These are phyloP conservation scores for Glycine tomentella DNA, from an alignment of 306 rosid species.

Conservation along the genomic window DNA sequence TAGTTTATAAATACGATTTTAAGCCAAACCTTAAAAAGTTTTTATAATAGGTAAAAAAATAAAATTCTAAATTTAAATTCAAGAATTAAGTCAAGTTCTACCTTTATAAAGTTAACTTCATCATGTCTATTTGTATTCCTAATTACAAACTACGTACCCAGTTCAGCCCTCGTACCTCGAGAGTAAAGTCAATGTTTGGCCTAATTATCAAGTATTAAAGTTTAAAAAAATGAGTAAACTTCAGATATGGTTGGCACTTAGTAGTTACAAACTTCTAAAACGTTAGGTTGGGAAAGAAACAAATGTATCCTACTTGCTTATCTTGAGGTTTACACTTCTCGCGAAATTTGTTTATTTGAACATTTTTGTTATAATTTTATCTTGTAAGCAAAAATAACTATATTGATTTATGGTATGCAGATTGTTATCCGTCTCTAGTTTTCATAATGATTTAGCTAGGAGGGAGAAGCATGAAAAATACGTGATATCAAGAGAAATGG, in stretches of 20 bases:
- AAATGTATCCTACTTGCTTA: not conserved
- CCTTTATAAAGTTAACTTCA: too few species aligned
- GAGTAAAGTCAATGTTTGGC: not conserved
- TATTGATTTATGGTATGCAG: not conserved
- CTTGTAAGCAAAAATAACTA: not conserved
- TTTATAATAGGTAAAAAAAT: too few species aligned
- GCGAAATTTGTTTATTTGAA: not conserved
- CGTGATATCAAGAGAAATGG: too few species aligned
- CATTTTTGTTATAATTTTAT: not conserved
- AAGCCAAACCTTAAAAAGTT: too few species aligned
- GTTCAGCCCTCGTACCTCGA: not conserved
- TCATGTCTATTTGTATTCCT: too few species aligned
- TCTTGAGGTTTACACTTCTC: slow-evolving; percentile 12
- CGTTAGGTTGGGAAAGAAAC: slow-evolving; percentile 12
- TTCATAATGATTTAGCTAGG: too few species aligned
- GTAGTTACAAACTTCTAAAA: not conserved
- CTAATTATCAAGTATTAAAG: not conserved
- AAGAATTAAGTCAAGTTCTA: not conserved
- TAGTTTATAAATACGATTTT: too few species aligned
- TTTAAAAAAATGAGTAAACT: not conserved
- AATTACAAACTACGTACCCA: not conserved
- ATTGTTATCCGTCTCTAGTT: too few species aligned
- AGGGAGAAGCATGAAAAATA: too few species aligned
- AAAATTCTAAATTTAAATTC: too few species aligned
- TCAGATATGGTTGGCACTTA: not conserved